phyloP scores from a whole-genome alignment of 2,329 filamentous ascomycete species.

The Paracorniculantispora psalliotae region DNA sequence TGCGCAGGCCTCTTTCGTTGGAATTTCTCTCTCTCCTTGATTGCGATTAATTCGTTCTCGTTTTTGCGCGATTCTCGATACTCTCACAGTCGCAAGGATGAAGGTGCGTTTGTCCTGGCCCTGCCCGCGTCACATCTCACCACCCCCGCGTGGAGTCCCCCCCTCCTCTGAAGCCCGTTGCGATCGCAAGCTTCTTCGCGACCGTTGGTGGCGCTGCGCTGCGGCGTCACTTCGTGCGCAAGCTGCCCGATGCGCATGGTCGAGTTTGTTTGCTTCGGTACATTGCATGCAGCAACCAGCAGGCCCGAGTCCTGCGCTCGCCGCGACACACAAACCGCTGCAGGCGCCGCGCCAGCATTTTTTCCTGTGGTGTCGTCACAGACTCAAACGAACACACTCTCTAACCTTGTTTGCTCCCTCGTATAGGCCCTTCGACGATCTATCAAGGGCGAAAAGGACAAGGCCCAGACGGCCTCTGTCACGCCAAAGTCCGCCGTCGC shows the following conservation, averaged over 20 bases:
- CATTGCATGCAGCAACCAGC: background rate
- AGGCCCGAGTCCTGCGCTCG: too few relatives aligned
- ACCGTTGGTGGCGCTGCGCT: background rate
- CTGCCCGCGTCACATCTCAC: background rate
- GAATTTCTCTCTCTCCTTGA: background rate
- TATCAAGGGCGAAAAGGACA: conserved; percentile 83
- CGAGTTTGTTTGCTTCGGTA: background rate
- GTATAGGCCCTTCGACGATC: conserved; percentile 74
- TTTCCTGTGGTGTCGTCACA: too few relatives aligned
- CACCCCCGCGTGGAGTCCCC: background rate
- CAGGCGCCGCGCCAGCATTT: too few relatives aligned
- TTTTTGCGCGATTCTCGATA: too few relatives aligned
- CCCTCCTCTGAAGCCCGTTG: background rate
- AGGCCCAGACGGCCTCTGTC: conserved; percentile 65
- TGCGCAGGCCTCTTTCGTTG: too few relatives aligned
- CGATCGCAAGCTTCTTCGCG: background rate
- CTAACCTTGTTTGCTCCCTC: conserved; percentile 40
- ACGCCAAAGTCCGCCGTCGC: conserved; percentile 81
- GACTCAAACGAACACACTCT: too few relatives aligned
- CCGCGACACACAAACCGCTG: background rate
- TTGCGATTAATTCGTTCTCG: too few relatives aligned
- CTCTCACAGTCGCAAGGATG: background rate
- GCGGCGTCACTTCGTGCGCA: too few relatives aligned
- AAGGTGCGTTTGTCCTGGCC: conserved; percentile 9
- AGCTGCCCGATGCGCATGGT: too few relatives aligned